Evolutionary conservation across 2,329 filamentous ascomycete species (phyloP).

Genomic region (Diaporthe ampelina): DNA sequence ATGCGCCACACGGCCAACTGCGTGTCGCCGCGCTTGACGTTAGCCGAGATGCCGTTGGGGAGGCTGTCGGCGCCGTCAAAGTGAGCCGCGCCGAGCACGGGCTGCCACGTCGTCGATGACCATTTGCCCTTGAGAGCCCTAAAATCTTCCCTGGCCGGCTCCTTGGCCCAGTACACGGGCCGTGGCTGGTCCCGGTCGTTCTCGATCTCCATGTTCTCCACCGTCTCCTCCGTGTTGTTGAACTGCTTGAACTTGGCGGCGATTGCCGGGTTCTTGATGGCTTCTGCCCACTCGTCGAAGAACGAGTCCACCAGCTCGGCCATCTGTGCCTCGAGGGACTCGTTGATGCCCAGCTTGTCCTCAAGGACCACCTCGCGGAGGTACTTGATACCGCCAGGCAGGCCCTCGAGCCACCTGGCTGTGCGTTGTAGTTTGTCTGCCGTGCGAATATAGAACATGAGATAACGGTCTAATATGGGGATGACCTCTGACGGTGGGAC

Average conservation of each 20-base stretch:
- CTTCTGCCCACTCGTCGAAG: slow-evolving; percentile 94
- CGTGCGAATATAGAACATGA: slow-evolving; percentile 94
- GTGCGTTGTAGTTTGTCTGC: slow-evolving; percentile 92
- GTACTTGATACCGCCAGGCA: slow-evolving; percentile 88
- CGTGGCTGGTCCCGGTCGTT: slow-evolving; percentile 79
- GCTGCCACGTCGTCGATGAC: slow-evolving; percentile 80
- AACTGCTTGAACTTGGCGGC: slow-evolving; percentile 84
- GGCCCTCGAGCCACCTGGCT: slow-evolving; percentile 86
- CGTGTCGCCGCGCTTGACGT: slow-evolving; percentile 88
- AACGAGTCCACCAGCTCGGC: slow-evolving; percentile 84
- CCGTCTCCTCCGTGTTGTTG: slow-evolving; percentile 81
- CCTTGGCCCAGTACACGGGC: slow-evolving; percentile 83
- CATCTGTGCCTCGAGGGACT: slow-evolving; percentile 90
- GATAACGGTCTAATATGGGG: slow-evolving; percentile 87
- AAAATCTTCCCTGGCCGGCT: slow-evolving; percentile 79
- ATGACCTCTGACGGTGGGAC: slow-evolving; percentile 86
- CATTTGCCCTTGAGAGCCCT: slow-evolving; percentile 74
- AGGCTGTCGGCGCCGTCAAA: slow-evolving; percentile 75
- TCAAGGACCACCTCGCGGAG: slow-evolving; percentile 86
- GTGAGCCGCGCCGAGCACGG: slow-evolving; percentile 77
- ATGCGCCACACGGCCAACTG: slow-evolving; percentile 91
- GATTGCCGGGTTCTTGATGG: slow-evolving; percentile 77
- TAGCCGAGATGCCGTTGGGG: slow-evolving; percentile 80
- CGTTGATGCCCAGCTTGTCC: slow-evolving; percentile 88
- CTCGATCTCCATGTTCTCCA: slow-evolving; percentile 78